Conservation (phyloP, 306 rosid genomes). For the Cicer yamashitae region DNA sequence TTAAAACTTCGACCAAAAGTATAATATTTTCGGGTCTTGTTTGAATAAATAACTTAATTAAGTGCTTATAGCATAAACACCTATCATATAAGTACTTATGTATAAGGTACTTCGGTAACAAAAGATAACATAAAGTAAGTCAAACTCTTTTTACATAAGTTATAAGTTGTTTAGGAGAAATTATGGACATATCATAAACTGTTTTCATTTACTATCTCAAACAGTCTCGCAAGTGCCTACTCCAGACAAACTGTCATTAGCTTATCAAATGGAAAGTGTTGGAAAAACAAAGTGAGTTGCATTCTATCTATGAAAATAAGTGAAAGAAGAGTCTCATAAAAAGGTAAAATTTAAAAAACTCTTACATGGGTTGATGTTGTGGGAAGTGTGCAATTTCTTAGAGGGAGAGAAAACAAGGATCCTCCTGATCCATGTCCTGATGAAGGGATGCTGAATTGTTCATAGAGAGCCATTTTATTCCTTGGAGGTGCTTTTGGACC, state of each 20-base stretch:
- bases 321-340: background rate
- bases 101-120: too few species aligned
- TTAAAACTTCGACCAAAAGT: slow-evolving; percentile 18
- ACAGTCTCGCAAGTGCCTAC: too few species aligned
- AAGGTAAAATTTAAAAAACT: background rate
- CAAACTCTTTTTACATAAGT: too few species aligned
- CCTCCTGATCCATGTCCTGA: slow-evolving; percentile 49
- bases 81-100: too few species aligned
- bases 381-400: slow-evolving; percentile 50
- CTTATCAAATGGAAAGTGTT: slow-evolving; percentile 1
- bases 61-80: too few species aligned
- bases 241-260: background rate
- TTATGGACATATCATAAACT: too few species aligned
- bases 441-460: slow-evolving; percentile 63
- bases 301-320: slow-evolving; percentile 25
- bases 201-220: too few species aligned
- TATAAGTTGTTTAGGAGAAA: too few species aligned
- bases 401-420: slow-evolving; percentile 53
- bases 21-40: background rate
- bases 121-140: too few species aligned
- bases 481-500: slow-evolving; percentile 83
- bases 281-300: background rate
- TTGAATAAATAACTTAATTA: too few species aligned
- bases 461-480: slow-evolving; percentile 86
- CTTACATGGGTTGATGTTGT: slow-evolving; percentile 51